Percentiles rank a stretch among this genome's conserved stretches.
Conservation (phyloP, 2,329 filamentous ascomycete species). For the Penicillium fuscoglaucum region DNA sequence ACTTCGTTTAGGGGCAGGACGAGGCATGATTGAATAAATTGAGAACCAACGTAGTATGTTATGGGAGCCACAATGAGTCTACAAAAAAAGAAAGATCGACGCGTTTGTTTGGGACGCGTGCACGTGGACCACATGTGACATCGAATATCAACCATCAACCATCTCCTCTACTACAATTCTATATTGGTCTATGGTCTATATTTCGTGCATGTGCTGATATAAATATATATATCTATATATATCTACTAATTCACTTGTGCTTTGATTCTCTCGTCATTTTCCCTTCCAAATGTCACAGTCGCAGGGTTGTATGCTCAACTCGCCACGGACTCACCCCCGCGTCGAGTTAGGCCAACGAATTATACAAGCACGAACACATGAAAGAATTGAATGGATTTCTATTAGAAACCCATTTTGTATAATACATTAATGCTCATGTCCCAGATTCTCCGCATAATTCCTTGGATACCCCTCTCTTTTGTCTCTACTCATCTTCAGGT, state of each 20-base stretch:
- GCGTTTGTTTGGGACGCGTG: constrained; percentile 21
- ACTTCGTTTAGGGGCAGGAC: constrained; percentile 27
- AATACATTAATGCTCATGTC: not conserved
- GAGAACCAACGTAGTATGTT: not conserved
- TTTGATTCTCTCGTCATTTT: not conserved
- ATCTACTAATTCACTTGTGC: not conserved
- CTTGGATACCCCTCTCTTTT: not conserved
- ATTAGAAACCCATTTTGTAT: not conserved
- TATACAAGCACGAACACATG: constrained; percentile 1
- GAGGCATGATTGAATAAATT: constrained; percentile 19
- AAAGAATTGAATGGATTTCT: not conserved
- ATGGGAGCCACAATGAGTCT: not conserved
- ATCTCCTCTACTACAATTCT: too few species aligned
- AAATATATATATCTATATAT: not conserved
- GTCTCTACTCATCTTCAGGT: not conserved
- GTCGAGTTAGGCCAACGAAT: not conserved
- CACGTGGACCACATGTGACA: constrained; percentile 18
- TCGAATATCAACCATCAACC: not conserved
- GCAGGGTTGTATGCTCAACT: not conserved
- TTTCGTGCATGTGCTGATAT: not conserved
- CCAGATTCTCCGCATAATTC: not conserved
- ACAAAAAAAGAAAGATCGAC: constrained; percentile 5
- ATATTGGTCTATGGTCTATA: not conserved
- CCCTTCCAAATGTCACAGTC: not conserved
- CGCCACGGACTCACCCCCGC: constrained; percentile 3